Evolutionary conservation across 495 filamentous ascomycete species (phyloP), one percentile per base, ranked within the genome.

Genomic region (Ascodesmis nigricans): DNA sequence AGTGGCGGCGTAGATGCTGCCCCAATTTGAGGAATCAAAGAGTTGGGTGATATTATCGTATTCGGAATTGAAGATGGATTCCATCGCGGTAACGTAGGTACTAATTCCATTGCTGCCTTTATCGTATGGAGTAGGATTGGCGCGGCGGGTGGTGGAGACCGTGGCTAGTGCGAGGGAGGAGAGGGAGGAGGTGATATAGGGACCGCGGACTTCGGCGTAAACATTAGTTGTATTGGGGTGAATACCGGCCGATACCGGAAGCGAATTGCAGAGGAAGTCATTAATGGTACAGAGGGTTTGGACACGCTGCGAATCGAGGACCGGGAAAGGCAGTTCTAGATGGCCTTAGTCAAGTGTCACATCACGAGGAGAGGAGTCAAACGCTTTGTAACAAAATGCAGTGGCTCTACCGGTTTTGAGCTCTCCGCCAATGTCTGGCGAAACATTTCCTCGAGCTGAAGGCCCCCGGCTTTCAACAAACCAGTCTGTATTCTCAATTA

Each of bases 61-160:
- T 53, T 99, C 87, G 20, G 79, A 69, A 15, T 70, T 54, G 45
- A 91, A 83, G 34, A 91, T 70, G 2, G 69, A 73, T 53, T 92
- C 81, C 58, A 95, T 66, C 1, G 73, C 78, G 42, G 72, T 73
- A 0, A 79, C 78, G 43, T 99, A 99, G 17, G 73, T 77, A 0
- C 75, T 78, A 43, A 95, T 90, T 10, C 80, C 87, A 54, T 82
- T 93, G 17, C 79, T 83, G n/a, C 81, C 83, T 47, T 80, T 69
- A 31, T 73, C 66, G 51, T 99, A 95, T 0, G 70, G 62, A 10
- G 68, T 65, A 51, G 74, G 73, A 49, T 80, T 76, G 22, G 81
- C 73, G 5, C 49, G 49, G 22, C 48, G 49, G 20, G 49, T 46
- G 3, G 83, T 93, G 49, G 71, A 90, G 33, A 91, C 65, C 1